Evolutionary conservation across 352 stramenopile genomes (phyloP), one percentile per base, ranked within the genome.

Genomic region (Elongisporangium anandrum): DNA sequence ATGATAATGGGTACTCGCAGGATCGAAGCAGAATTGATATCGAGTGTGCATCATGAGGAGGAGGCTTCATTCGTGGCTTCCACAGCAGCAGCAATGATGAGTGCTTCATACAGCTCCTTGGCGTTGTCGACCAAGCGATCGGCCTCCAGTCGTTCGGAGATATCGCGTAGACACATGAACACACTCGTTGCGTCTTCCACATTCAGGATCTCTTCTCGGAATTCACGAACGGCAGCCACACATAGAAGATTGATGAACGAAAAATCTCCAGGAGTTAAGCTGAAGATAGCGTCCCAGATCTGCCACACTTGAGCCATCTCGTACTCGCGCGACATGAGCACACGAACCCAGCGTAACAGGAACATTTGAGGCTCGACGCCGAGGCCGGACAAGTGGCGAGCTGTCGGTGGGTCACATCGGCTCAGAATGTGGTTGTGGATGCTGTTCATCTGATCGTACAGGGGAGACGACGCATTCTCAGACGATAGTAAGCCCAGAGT

Each of bases 261-360:
- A 54, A 90, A 90, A 47, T 92, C 79, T 56, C 63, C 70, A 6
- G 80, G 73, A 4, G 83, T 90, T 26, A 92, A 66, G 19, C 70
- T 78, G 59, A 92, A 90, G 59, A 92, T 88, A 24, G 83, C 70
- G 58, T 92, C 80, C 83, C 83, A 92, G 54, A 92, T 66, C 19
- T 81, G 77, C 83, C 83, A 92, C 61, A 90, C 83, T 39, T 90
- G 77, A n/a, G 72, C 60, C 41, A 81, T 81, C 34, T 84, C 77
- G 52, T 88, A 92, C 64, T 92, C 83, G 10, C 83, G 75, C 26
- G 83, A 77, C 75, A 92, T 87, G 51, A 92, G 67, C 34, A 92
- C 77, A 17, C 83, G 83, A 19, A 92, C 75, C 83, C 83, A 92
- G 0, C 80, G 73, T 21, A 92, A 67, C 13, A 89, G 48, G 54